Evolutionary conservation across 345 rosid genomes (phyloP).

Genomic region (Rhodomyrtus tomentosa): DNA sequence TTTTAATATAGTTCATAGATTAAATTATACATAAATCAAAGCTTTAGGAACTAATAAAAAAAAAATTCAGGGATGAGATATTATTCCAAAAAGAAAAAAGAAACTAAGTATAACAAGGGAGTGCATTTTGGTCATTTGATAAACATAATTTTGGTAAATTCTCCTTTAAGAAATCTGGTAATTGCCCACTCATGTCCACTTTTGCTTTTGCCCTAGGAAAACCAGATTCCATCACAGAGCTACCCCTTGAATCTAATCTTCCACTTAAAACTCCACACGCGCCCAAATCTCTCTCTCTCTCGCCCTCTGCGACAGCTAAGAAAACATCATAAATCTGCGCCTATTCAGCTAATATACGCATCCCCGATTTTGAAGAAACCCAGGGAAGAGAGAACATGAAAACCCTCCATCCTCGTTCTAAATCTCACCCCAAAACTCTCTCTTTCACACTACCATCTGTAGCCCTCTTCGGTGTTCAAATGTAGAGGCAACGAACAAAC

Average conservation of each 20-base stretch:
- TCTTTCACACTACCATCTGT: neutral
- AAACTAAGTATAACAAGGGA: neutral
- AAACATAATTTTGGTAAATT: neutral
- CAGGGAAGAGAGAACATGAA: neutral
- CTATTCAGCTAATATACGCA: neutral
- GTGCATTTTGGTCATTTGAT: neutral
- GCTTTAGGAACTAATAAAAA: too few species aligned
- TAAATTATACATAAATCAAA: too few species aligned
- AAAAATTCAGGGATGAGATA: too few species aligned
- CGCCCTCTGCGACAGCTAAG: neutral
- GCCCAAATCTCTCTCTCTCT: neutral
- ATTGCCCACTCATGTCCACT: neutral
- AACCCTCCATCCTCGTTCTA: neutral
- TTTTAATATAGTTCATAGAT: too few species aligned
- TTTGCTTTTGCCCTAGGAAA: neutral
- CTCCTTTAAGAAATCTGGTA: neutral
- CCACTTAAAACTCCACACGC: neutral
- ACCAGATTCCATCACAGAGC: neutral
- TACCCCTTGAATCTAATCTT: neutral
- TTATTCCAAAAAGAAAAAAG: too few species aligned
- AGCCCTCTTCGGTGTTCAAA: slow-evolving; percentile 5
- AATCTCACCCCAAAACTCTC: neutral
- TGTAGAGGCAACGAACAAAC: slow-evolving; percentile 1
- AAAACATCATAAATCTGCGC: neutral
- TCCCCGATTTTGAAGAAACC: neutral